Conservation (phyloP, 345 rosid genomes). For the Syzygium grande region DNA sequence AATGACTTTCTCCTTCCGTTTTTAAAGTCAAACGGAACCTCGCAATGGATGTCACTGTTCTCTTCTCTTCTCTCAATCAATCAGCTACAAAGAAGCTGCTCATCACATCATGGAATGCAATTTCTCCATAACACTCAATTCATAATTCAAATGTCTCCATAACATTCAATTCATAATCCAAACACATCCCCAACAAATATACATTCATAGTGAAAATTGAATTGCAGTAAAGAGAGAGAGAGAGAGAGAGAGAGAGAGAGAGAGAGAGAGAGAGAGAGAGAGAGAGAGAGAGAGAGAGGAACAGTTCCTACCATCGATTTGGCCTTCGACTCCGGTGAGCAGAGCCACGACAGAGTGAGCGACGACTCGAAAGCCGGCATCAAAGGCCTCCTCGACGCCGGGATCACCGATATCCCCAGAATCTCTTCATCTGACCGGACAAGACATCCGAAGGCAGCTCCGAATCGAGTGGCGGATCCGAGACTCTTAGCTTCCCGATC, state of each 20-base stretch:
- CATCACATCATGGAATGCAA: too few relatives aligned
- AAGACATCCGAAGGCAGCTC: neutral
- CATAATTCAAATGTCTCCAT: too few relatives aligned
- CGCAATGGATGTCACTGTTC: too few relatives aligned
- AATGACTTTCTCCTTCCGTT: too few relatives aligned
- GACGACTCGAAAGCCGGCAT: slow-evolving; percentile 9
- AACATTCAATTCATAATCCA: too few relatives aligned
- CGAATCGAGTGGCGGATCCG: neutral
- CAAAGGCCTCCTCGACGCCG: slow-evolving; percentile 6
- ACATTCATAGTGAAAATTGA: neutral
- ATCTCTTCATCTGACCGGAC: neutral
- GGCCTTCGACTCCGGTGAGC: neutral
- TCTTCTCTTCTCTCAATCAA: neutral
- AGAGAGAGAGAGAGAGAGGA: neutral
- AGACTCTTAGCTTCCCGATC: slow-evolving; percentile 13
- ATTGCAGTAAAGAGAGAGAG: neutral
- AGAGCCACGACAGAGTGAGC: neutral
- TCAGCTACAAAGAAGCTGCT: too few relatives aligned
- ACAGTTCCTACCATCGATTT: neutral
- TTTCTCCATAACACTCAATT: too few relatives aligned
- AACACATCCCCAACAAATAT: too few relatives aligned
- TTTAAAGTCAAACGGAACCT: too few relatives aligned
- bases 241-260: neutral
- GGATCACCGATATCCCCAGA: neutral
- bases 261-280: too few relatives aligned